phyloP scores from a whole-genome alignment of 768 basidiomycete species.

The Chalciporus piperatus region DNA sequence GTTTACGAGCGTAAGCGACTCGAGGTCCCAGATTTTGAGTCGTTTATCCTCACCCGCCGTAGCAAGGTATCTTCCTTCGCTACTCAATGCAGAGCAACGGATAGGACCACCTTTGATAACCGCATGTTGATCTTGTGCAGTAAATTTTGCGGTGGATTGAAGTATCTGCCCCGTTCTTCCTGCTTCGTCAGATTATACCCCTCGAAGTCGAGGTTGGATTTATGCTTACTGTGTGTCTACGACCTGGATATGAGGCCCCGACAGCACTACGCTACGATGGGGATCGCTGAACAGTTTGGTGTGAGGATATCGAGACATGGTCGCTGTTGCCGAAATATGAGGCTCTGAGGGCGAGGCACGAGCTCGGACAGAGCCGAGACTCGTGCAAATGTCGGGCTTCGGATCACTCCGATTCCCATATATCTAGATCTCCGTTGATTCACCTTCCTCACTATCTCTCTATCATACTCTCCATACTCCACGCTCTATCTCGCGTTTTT shows the following conservation, averaged over 20 bases:
- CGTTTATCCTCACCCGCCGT: slow-evolving; percentile 79
- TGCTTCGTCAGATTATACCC: slow-evolving; percentile 4
- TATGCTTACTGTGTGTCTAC: slow-evolving; percentile 55
- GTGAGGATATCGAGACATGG: slow-evolving; percentile 48
- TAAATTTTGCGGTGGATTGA: slow-evolving; percentile 39
- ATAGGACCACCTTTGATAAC: slow-evolving; percentile 53
- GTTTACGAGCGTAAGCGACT: slow-evolving; percentile 52
- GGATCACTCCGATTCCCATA: no score
- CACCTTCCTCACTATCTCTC: no score
- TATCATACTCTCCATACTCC: no score
- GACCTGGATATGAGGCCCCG: slow-evolving; percentile 64
- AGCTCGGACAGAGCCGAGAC: no score
- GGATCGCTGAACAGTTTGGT: slow-evolving; percentile 43
- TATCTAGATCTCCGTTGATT: no score
- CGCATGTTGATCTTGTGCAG: slow-evolving; percentile 29
- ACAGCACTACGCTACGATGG: slow-evolving; percentile 40
- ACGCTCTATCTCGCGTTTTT: no score
- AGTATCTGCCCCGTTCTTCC: slow-evolving; percentile 53
- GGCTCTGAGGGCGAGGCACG: no score
- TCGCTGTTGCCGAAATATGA: no score
- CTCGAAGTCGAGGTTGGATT: background rate
- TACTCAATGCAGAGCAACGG: slow-evolving; percentile 54
- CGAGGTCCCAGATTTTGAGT: slow-evolving; percentile 72
- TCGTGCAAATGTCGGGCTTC: no score
- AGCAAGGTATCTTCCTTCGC: slow-evolving; percentile 45